These are phyloP conservation scores for Endocarpon pusillum DNA, from an alignment of 495 filamentous ascomycete species.

Conservation along the genomic window DNA sequence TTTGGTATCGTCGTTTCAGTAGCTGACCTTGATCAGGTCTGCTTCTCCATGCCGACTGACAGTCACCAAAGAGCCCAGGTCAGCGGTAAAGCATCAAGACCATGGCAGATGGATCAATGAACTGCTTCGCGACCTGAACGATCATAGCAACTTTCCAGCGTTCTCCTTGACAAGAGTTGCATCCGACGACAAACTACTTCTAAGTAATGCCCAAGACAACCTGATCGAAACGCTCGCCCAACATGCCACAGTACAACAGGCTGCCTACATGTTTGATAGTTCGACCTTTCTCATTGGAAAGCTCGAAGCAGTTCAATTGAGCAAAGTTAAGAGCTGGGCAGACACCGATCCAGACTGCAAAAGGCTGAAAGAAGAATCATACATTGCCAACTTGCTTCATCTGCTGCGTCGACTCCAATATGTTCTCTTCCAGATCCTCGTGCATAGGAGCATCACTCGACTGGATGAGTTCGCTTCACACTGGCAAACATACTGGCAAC, in stretches of 20 bases:
- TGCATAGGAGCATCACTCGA: conserved; percentile 4
- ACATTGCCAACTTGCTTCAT: conserved; percentile 11
- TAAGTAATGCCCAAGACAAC: conserved; percentile 4
- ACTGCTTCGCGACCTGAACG: conserved; percentile 9
- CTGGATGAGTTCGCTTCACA: conserved; percentile 7
- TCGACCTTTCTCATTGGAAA: conserved; percentile 6
- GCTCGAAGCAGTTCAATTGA: conserved; percentile 2
- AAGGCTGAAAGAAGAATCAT: conserved; percentile 4
- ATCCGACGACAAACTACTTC: conserved; percentile 9
- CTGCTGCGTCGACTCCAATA: conserved; percentile 9
- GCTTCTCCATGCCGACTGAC: not conserved
- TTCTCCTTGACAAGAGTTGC: conserved; percentile 3
- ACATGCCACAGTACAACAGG: conserved; percentile 4
- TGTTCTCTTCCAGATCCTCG: conserved; percentile 7
- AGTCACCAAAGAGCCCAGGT: not conserved
- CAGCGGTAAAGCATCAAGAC: not conserved
- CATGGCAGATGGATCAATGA: conserved; percentile 3
- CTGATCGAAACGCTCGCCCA: not conserved
- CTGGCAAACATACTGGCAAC: conserved; percentile 11
- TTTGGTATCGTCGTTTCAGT: not conserved
- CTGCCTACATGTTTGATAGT: conserved; percentile 4
- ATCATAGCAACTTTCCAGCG: not conserved
- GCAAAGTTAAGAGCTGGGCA: not conserved
- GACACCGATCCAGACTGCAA: not conserved
- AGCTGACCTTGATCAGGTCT: not conserved